phyloP scores from a whole-genome alignment of 2,329 filamentous ascomycete genomes.

The Paramyrothecium sp. region DNA sequence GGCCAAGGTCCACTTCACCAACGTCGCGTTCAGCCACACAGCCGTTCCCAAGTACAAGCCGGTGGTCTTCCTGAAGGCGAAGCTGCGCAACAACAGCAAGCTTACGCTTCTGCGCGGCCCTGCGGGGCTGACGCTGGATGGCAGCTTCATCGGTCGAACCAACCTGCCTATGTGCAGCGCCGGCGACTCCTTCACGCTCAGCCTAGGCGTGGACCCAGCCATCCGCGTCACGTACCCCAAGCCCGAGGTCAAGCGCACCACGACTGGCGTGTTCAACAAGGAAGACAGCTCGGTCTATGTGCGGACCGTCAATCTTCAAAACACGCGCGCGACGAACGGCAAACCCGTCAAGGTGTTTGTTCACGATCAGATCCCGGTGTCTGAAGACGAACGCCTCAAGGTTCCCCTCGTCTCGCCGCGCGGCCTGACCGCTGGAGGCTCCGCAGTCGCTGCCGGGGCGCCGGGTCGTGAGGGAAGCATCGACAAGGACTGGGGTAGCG shows the following conservation, averaged over 20 bases:
- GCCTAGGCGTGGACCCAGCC: slow-evolving; percentile 59
- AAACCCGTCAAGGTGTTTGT: slow-evolving; percentile 47
- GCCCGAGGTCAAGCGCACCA: slow-evolving; percentile 50
- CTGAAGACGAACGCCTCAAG: slow-evolving; percentile 55
- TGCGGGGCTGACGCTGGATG: slow-evolving; percentile 61
- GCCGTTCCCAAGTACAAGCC: slow-evolving; percentile 60
- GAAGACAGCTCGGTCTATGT: slow-evolving; percentile 50
- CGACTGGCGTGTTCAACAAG: slow-evolving; percentile 51
- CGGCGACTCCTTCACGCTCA: slow-evolving; percentile 51
- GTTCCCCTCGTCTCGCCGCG: slow-evolving; percentile 49
- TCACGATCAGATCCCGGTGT: slow-evolving; percentile 61
- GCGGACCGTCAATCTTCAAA: slow-evolving; percentile 47
- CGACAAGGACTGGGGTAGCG: slow-evolving; percentile 50
- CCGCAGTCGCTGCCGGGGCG: slow-evolving; percentile 32
- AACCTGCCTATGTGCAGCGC: slow-evolving; percentile 53
- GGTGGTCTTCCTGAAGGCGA: slow-evolving; percentile 58
- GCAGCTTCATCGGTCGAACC: slow-evolving; percentile 58
- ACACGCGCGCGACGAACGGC: slow-evolving; percentile 39
- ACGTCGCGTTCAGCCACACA: slow-evolving; percentile 54
- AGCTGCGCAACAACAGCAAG: slow-evolving; percentile 53
- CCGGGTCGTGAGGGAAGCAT: slow-evolving; percentile 25
- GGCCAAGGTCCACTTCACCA: slow-evolving; percentile 49
- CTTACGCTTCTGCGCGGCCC: slow-evolving; percentile 55
- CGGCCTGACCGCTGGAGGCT: slow-evolving; percentile 40
- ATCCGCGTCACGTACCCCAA: slow-evolving; percentile 55